Evolutionary conservation across 306 rosid species (phyloP).

Genomic region (Potentilla sterilis): DNA sequence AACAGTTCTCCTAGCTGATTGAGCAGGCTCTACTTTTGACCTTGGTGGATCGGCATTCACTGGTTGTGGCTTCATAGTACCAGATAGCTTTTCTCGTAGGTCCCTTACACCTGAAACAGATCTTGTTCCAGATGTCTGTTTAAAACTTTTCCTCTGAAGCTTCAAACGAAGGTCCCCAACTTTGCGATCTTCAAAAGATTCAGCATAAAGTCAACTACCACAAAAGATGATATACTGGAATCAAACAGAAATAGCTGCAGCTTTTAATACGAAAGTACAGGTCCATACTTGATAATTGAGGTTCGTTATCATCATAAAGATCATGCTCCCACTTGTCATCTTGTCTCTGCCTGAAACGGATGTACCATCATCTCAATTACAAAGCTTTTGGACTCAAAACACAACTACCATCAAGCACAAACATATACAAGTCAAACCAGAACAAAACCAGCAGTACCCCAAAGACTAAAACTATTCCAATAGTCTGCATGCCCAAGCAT

Average conservation of each 20-base stretch:
- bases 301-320: conserved; percentile 60
- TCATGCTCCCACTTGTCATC: conserved; percentile 99
- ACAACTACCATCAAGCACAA: conserved; percentile 4
- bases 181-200: conserved; percentile 65
- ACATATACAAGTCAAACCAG: background rate
- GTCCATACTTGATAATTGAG: conserved; percentile 68
- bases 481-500: background rate
- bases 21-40: conserved; percentile 46
- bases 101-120: conserved; percentile 62
- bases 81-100: conserved; percentile 86
- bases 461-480: background rate
- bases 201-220: conserved; percentile 52
- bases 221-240: conserved; percentile 33
- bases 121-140: conserved; percentile 59
- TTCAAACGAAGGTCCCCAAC: conserved; percentile 88
- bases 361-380: conserved; percentile 12
- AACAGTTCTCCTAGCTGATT: conserved; percentile 49
- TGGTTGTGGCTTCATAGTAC: conserved; percentile 68
- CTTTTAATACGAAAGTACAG: conserved; percentile 36
- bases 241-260: conserved; percentile 37
- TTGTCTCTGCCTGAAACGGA: conserved; percentile 74
- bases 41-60: conserved; percentile 59
- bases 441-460: background rate
- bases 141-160: conserved; percentile 83
- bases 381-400: conserved; percentile 8